Conservation (phyloP, 2,329 filamentous ascomycete species). For the Aspergillus unguis region DNA sequence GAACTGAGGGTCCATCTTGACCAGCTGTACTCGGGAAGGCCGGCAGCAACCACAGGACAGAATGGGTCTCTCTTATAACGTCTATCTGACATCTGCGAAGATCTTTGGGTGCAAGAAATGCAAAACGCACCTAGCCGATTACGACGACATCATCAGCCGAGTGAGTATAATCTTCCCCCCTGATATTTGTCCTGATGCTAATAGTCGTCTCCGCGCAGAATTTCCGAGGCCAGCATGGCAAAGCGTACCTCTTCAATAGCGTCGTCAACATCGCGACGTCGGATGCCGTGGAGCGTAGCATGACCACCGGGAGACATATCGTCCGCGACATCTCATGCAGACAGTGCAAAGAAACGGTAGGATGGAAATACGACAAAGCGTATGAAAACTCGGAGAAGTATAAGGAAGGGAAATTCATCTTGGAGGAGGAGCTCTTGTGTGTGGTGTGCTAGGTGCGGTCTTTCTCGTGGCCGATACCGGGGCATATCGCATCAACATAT, state of each 20-base stretch:
- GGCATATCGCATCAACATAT: neutral
- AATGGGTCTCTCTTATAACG: conserved; percentile 90
- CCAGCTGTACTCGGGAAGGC: conserved; percentile 15
- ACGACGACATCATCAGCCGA: conserved; percentile 91
- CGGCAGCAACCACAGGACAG: conserved; percentile 21
- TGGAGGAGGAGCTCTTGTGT: conserved; percentile 86
- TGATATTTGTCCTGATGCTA: neutral
- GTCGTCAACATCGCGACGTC: conserved; percentile 85
- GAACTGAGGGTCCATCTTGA: conserved; percentile 9
- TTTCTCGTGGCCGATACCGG: neutral
- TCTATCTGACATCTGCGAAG: conserved; percentile 79
- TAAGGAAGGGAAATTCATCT: conserved; percentile 97
- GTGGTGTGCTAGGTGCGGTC: conserved; percentile 57
- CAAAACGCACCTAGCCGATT: conserved; percentile 92
- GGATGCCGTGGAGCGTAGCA: conserved; percentile 88
- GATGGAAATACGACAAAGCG: conserved; percentile 99
- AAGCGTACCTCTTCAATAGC: conserved; percentile 91
- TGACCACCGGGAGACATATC: conserved; percentile 94
- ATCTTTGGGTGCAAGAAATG: conserved; percentile 93
- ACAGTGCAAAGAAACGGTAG: conserved; percentile 87
- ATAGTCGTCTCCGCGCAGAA: conserved; percentile 57
- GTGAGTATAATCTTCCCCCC: conserved; percentile 53
- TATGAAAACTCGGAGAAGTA: conserved; percentile 92
- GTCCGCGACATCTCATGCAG: conserved; percentile 90
- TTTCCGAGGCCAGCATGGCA: conserved; percentile 96